phyloP scores from a whole-genome alignment of 2,329 filamentous ascomycete species.

The Pseudomassariella vexata region DNA sequence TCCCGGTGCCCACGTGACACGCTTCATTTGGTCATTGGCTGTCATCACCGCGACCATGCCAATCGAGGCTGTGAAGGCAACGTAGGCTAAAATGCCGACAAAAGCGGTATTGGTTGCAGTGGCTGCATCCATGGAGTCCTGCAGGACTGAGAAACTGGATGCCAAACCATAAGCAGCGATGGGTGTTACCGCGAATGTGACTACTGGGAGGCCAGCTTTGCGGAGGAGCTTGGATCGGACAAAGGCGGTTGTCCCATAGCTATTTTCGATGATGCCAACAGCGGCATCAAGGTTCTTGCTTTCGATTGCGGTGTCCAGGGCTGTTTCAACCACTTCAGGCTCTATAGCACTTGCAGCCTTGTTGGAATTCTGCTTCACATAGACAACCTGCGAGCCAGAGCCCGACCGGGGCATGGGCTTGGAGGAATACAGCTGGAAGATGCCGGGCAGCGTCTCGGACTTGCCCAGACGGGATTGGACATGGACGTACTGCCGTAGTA shows the following conservation, averaged over 20 bases:
- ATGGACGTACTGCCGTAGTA: slow-evolving; percentile 70
- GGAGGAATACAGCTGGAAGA: slow-evolving; percentile 75
- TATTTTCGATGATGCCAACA: slow-evolving; percentile 66
- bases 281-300: slow-evolving; percentile 73
- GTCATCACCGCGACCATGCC: slow-evolving; percentile 82
- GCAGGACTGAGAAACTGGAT: slow-evolving; percentile 57
- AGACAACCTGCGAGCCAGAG: slow-evolving; percentile 53
- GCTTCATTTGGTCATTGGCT: slow-evolving; percentile 89
- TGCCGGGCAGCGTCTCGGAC: slow-evolving; percentile 70
- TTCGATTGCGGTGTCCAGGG: slow-evolving; percentile 74
- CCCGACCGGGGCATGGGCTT: slow-evolving; percentile 68
- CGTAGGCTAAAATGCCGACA: slow-evolving; percentile 75
- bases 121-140: slow-evolving; percentile 69
- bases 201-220: slow-evolving; percentile 54
- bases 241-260: slow-evolving; percentile 63
- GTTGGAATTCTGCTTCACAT: slow-evolving; percentile 60
- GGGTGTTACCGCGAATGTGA: slow-evolving; percentile 52
- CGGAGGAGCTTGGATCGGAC: slow-evolving; percentile 61
- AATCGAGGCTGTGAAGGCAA: slow-evolving; percentile 73
- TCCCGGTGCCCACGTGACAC: slow-evolving; percentile 84
- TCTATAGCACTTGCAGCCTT: slow-evolving; percentile 68
- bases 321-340: slow-evolving; percentile 61
- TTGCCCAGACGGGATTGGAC: slow-evolving; percentile 68
- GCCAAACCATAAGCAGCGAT: slow-evolving; percentile 66
- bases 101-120: slow-evolving; percentile 75